A percentile compares a stretch with the other conserved stretches of the same genome.
Conservation (phyloP, 805 yeast species). For the Tetrapisispora fleetii region DNA sequence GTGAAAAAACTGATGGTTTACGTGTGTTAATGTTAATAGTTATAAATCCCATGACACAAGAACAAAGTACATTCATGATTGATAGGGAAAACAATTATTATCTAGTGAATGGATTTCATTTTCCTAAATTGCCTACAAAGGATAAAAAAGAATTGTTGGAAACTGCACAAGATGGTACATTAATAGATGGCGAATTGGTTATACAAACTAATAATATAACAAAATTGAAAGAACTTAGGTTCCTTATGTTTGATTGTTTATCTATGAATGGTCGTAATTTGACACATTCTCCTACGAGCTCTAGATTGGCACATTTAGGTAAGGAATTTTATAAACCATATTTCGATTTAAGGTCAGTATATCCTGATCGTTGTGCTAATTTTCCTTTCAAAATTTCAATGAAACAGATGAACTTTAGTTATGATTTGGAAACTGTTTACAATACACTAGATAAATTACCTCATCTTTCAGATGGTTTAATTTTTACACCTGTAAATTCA, state of each 20-base stretch:
- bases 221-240: constrained; percentile 58
- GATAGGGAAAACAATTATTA: constrained; percentile 84
- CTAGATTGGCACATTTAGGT: constrained; percentile 78
- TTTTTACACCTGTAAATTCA: constrained; percentile 82
- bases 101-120: constrained; percentile 73
- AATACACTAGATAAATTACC: constrained; percentile 60
- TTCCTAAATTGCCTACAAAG: constrained; percentile 45
- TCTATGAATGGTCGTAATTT: constrained; percentile 70
- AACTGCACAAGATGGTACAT: constrained; percentile 73
- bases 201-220: constrained; percentile 48
- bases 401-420: constrained; percentile 81
- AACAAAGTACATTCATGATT: constrained; percentile 82
- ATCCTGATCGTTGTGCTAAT: constrained; percentile 62
- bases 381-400: constrained; percentile 82
- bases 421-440: constrained; percentile 67
- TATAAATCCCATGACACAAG: constrained; percentile 54
- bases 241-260: constrained; percentile 83
- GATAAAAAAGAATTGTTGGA: constrained; percentile 26
- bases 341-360: constrained; percentile 50
- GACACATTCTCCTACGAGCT: constrained; percentile 61
- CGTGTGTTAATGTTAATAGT: constrained; percentile 68
- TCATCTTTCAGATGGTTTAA: constrained; percentile 88
- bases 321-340: constrained; percentile 78
- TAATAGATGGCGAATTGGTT: constrained; percentile 92
- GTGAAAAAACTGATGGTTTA: constrained; percentile 93